Base-by-base conservation (phyloP, 768 basidiomycete genomes). In the Termitomyces sp. region DNA sequence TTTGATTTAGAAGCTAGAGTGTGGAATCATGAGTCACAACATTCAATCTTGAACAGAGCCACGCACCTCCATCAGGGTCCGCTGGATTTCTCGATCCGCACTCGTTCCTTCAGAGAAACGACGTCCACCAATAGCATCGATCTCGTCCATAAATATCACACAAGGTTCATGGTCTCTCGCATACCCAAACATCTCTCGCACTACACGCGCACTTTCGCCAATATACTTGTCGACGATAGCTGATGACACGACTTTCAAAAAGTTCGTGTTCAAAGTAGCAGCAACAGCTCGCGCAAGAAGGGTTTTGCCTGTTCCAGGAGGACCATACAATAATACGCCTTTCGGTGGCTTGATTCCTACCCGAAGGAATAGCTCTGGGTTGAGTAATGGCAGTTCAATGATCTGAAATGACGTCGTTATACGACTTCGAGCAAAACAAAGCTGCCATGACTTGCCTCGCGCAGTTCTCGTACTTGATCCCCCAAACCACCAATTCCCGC, bases 191-290 rank as follows among this genome's bases (percentile, higher is more conserved):
- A 99, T 98, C 72, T 99, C 97, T 62, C 97, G 83, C 25, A 99
- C 88, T 9, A 98, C 84, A 52, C 97, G 84, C 19, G 97, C 97
- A 56, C 91, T 94, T 76, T 98, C 97, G 64, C 97, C 97, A 47
- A 99, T 98, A 69, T 98, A 99, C 73, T 98, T 94, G 78, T 94
- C 88, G 59, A 98, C 91, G 64, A 99, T 98, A 16, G 97, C 97
- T 23, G 94, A 97, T 2, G 94, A 95, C 48, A 98, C 97, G 52
- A 99, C 96, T 72, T 98, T 98, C 47, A 98, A 83, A 79, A 99
- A 98, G 69, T 98, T 98, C 55, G 95, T 98, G 64, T 91, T 82
- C 27, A 96, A 80, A 3, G 90, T 96, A 17, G 94, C 94, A n/a
- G 96, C 96, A 10, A 96, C 94, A 0, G 96, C 96, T 59, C 94